Conservation (phyloP, 345 rosid species). For the Hibiscus tridactylites region DNA sequence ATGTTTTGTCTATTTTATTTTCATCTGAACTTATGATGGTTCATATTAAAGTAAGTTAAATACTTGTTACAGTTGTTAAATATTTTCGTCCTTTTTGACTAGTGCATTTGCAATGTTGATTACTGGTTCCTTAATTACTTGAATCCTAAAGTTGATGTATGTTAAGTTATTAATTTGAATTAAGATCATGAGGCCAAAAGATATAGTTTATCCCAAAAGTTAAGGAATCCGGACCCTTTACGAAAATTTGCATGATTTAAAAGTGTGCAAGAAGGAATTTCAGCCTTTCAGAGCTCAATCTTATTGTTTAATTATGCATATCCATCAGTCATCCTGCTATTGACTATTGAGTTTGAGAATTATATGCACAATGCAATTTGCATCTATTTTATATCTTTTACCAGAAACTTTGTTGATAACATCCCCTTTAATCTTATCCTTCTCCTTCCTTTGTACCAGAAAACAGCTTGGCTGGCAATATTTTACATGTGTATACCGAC, state of each 20-base stretch:
- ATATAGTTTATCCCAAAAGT: not conserved
- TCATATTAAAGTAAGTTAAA: not conserved
- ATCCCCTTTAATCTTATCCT: not conserved
- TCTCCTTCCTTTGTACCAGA: conserved; percentile 38
- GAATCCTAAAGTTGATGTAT: not conserved
- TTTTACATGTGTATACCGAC: conserved; percentile 97
- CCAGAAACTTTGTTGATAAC: not conserved
- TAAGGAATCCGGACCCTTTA: not conserved
- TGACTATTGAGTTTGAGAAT: not conserved
- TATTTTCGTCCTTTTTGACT: not conserved
- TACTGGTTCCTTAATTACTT: not conserved
- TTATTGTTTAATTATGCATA: not conserved
- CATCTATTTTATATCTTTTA: not conserved
- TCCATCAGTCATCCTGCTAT: not conserved
- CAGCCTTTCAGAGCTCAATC: not conserved
- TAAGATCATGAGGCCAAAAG: not conserved
- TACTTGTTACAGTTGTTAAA: not conserved
- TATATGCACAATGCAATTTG: not conserved
- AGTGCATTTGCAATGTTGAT: not conserved
- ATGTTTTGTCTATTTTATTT: not conserved
- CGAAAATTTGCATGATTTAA: not conserved
- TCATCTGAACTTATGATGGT: not conserved
- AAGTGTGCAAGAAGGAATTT: not conserved
- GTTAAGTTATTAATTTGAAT: not conserved
- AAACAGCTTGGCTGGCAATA: conserved; percentile 79